A percentile compares a stretch with the other conserved stretches of the same genome.
These are phyloP conservation scores for Lepiota brunneoincarnata DNA, from an alignment of 768 basidiomycete genomes.

Conservation along the genomic window DNA sequence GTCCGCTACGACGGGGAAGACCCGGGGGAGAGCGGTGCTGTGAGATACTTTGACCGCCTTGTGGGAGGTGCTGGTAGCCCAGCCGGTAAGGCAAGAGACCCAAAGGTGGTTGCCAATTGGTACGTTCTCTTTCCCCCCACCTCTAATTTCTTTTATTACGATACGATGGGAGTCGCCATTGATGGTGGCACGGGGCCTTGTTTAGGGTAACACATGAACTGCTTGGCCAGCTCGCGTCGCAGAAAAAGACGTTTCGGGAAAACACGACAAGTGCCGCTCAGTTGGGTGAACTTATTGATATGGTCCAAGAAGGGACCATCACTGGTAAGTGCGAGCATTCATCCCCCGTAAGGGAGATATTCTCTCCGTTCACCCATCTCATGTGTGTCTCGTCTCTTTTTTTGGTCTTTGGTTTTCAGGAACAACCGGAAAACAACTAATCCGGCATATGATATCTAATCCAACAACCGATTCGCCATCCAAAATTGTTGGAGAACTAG, in stretches of 20 bases:
- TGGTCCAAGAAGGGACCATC: conserved; percentile 62
- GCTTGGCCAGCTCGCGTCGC: conserved; percentile 68
- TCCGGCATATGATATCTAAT: conserved; percentile 66
- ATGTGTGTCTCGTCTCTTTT: not conserved
- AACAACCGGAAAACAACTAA: conserved; percentile 72
- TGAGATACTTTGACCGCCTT: conserved; percentile 78
- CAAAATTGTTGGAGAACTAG: conserved; percentile 47
- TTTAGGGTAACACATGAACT: conserved; percentile 87
- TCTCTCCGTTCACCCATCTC: not conserved
- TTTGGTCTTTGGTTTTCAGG: conserved; percentile 36
- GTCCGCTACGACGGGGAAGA: conserved; percentile 59
- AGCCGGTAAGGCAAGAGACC: conserved; percentile 39
- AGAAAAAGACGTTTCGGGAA: conserved; percentile 50
- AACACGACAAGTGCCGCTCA: conserved; percentile 61
- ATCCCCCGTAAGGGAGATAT: not conserved
- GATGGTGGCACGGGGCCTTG: not conserved
- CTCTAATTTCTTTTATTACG: not conserved
- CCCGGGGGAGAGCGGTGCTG: conserved; percentile 29
- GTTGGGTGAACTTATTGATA: conserved; percentile 75
- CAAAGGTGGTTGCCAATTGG: conserved; percentile 85
- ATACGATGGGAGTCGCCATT: not conserved
- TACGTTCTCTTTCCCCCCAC: conserved; percentile 28
- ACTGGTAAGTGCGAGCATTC: conserved; percentile 51
- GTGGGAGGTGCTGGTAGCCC: conserved; percentile 33
- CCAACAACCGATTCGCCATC: conserved; percentile 32